Evolutionary conservation across 352 stramenopile genomes (phyloP), one percentile per base, ranked within the genome.

Genomic region (Phytophthora pisi): DNA sequence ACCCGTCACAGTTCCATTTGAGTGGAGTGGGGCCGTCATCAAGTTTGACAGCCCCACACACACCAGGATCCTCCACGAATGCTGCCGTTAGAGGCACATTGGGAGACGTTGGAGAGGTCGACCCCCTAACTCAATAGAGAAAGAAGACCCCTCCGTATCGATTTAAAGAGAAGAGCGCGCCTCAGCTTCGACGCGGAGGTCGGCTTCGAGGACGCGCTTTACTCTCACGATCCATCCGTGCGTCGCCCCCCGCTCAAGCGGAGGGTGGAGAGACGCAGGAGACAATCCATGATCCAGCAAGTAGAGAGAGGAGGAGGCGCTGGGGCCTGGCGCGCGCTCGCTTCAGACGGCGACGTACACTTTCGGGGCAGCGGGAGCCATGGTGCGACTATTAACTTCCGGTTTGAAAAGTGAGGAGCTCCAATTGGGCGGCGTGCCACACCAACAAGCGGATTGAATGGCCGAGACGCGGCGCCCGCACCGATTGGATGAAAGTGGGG

Each of bases 1-100:
- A 92, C 86, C 86, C 86, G 86, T 94, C 86, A 94, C 82, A 88
- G 78, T 81, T 94, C 62, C 5, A 90, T 95, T 95, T 95, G 1
- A 95, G 82, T 89, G 84, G 87, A 95, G 87, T 95, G 68, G 77
- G 63, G 16, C 43, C 18, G 40, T 20, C 40, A 20, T 20, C 7
- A 6, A 15, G 11, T 3, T 15, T n/a, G 15, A 30, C 24, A 36
- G 30, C 49, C 70, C 70, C 79, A 95, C 87, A 95, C 86, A 77
- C 87, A 91, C 83, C 87, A 95, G 50, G 54, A 77, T 95, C 84
- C 87, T 95, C 84, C 85, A 65, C 81, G 64, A 81, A 77, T 93
- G 84, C 60, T 93, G 84, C 78, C 52, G 1, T 20, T 20, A 49
- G 16, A 57, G 69, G 77, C 84, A 94, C 86, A 94, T 80, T 70